Conservation (phyloP, 2,329 filamentous ascomycete species). For the Xylariaceae sp. region DNA sequence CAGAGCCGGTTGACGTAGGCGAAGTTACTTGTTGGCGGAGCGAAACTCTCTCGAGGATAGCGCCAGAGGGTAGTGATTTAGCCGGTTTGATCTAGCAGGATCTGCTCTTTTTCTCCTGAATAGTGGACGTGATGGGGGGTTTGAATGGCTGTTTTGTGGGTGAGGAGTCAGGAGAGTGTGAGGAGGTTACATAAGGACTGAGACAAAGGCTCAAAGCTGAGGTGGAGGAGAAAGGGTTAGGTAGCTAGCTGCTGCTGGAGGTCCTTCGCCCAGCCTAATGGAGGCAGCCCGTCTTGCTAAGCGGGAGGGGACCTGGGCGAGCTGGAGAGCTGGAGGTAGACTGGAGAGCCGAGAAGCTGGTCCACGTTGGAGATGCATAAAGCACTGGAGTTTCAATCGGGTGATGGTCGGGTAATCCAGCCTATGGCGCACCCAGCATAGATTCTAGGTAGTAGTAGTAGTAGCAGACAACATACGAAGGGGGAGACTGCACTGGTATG, state of each 20-base stretch:
- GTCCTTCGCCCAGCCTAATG: no score
- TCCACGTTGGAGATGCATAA: slow-evolving; percentile 1
- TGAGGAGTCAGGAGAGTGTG: background rate
- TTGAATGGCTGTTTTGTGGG: no score
- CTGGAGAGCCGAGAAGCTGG: slow-evolving; percentile 13
- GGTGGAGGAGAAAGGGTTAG: slow-evolving; percentile 6
- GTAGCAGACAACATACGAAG: no score
- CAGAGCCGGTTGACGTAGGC: slow-evolving; percentile 8
- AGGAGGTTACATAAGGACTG: background rate
- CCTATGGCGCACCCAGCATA: slow-evolving; percentile 21
- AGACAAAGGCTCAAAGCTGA: slow-evolving; percentile 4
- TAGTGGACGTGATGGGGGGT: no score
- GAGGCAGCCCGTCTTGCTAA: no score
- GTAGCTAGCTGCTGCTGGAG: background rate
- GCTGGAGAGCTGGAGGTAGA: background rate
- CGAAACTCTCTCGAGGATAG: slow-evolving; percentile 14
- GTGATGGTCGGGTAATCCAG: slow-evolving; percentile 24
- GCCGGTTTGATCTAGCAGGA: background rate
- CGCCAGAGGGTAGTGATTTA: background rate
- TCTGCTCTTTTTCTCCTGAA: no score
- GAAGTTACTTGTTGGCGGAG: slow-evolving; percentile 12
- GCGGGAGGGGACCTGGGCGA: no score
- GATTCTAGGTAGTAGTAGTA: background rate
- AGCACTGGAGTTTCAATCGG: slow-evolving; percentile 18
- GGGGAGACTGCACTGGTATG: no score